Conservation (phyloP, 1,139 yeast genomes). For the Protomyces inundatus region DNA sequence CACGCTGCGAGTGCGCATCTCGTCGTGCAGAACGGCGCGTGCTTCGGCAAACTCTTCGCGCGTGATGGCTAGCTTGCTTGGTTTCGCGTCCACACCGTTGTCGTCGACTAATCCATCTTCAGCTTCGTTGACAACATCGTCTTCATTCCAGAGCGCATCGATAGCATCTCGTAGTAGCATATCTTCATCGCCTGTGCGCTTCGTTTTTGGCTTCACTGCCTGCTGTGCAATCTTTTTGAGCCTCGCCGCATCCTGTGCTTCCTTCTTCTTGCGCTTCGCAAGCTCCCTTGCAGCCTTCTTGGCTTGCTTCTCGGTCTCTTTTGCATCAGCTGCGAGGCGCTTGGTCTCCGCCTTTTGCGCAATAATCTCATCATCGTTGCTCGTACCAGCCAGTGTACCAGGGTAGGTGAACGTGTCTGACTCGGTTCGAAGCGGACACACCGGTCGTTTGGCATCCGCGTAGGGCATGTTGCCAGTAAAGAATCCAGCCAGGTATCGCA, state of each 20-base stretch:
- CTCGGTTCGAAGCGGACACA: neutral
- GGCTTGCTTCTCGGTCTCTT: neutral
- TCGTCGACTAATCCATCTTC: too few species aligned
- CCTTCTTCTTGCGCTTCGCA: neutral
- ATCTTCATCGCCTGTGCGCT: too few species aligned
- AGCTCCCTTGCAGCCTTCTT: neutral
- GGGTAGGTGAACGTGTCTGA: neutral
- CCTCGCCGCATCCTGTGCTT: neutral
- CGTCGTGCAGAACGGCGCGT: neutral
- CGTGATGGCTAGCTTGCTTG: neutral
- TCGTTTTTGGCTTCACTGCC: too few species aligned
- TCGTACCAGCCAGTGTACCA: neutral
- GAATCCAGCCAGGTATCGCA: too few species aligned
- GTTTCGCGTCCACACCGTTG: too few species aligned
- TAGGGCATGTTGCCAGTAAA: too few species aligned
- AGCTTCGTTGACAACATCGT: too few species aligned
- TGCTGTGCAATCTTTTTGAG: neutral
- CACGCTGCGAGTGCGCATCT: neutral
- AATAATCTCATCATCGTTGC: neutral
- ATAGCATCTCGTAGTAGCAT: too few species aligned
- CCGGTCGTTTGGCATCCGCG: too few species aligned
- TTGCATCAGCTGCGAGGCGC: neutral
- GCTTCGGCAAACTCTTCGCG: neutral
- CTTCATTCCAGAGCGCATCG: too few species aligned
- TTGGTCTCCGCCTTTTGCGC: neutral